These are phyloP conservation scores for Onygenales sp. DNA, from an alignment of 2,329 filamentous ascomycete genomes.

Conservation along the genomic window DNA sequence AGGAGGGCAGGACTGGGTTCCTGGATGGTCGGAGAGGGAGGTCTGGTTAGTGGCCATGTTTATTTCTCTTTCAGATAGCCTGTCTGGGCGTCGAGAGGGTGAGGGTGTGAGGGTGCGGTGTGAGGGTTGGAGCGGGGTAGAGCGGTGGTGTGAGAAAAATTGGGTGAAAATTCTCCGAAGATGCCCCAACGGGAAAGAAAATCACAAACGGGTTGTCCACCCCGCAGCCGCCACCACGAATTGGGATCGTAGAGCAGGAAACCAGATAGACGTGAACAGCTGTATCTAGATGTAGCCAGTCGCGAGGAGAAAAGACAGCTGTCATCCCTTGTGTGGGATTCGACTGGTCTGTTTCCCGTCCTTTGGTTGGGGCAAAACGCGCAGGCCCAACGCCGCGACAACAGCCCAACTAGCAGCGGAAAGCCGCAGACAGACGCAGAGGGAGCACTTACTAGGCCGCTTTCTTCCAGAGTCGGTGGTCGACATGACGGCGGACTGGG, in stretches of 20 bases:
- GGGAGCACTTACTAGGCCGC: background rate
- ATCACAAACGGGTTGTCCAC: no score
- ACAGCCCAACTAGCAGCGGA: background rate
- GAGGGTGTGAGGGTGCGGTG: background rate
- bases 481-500: background rate
- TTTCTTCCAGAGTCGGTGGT: background rate
- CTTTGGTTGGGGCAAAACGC: background rate
- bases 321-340: no score
- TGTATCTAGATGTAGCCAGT: no score
- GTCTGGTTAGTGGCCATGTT: constrained; percentile 19
- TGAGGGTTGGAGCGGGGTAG: background rate
- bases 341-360: background rate
- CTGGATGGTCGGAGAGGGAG: constrained; percentile 33
- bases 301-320: no score
- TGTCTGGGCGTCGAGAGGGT: background rate
- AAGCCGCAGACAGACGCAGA: background rate
- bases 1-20: constrained; percentile 90
- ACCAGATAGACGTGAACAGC: no score
- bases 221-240: no score
- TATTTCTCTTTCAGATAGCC: background rate
- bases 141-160: no score
- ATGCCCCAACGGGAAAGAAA: no score
- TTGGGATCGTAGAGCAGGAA: no score
- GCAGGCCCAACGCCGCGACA: background rate
- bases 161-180: no score